Base-by-base conservation (phyloP, 495 filamentous ascomycete genomes). In the Delitschia confertaspora region DNA sequence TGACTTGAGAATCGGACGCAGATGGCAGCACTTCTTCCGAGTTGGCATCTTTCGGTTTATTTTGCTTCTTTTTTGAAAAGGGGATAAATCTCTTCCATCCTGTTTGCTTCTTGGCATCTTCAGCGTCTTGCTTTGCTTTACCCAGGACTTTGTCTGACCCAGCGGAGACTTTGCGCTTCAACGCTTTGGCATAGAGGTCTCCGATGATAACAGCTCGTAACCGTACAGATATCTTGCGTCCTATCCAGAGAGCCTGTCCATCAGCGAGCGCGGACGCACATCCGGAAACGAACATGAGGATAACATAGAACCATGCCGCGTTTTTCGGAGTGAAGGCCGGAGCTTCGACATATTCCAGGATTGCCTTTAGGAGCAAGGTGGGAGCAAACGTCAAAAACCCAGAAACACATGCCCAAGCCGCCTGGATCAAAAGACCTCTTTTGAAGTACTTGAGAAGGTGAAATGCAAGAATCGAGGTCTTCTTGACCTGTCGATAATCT, bases 301-400 rank as follows among this genome's bases (percentile, higher is more conserved):
- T 85, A 19, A 95, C 89, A 59, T 88, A 94, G 26, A 99, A 75
- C 93, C 93, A 99, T 5, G 93, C 84, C 9, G 93, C 88, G 61
- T 91, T 95, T 23, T 74, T 68, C 1, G 93, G 88, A 0, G 83
- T 83, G 6, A 71, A 71, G 4, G 73, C 70, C 0, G 93, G 89
- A 47, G 83, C 69, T 62, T 99, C 85, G 11, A 96, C 80, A 56
- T 95, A 95, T 58, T 94, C 79, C 17, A 99, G 69, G 50, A 99
- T 95, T 4, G 81, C 81, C 55, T 85, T 84, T 16, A 99, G 75
- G 6, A 99, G 73, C 14, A 99, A 69, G 2, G 89, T 99, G 1
- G 93, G 93, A 11, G 80, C 78, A 64, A 96, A 96, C 1, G 85
- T 86, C 50, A 95, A 79, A 3, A 87, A 51, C 26, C 85, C 88